Base-by-base conservation (phyloP, 352 stramenopile species). In the Phytophthora hibernalis region DNA sequence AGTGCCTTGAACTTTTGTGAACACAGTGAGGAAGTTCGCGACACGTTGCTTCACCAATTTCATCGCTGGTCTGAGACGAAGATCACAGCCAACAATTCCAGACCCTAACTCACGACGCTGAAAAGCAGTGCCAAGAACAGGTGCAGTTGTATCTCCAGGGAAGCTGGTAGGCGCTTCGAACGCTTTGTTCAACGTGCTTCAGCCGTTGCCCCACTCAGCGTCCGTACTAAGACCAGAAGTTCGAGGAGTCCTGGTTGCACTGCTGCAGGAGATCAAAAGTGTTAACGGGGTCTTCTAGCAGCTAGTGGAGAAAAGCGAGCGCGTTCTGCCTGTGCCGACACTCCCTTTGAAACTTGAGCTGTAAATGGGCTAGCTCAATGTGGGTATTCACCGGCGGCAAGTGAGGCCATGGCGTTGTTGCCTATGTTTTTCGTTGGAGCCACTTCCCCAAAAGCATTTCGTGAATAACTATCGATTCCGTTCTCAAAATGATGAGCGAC, bases 311-410 rank as follows among this genome's bases (percentile, higher is more conserved):
- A 70, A 47, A 43, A 58, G 37, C 11, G 42, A 61, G 35, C 61
- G 55, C 5, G 3, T 56, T 35, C 70, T 66, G 50, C 35, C 62
- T 4, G 16, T 72, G 3, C 37, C 75, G 45, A 75, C 60, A 15
- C 65, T 77, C 8, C 70, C 70, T 38, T 65, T 74, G n/a, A 66
- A 59, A 24, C 54, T 77, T 8, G 60, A 74, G 55, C 51, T 21
- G 65, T 77, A 11, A 22, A 44, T 35, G 47, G 35, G n/a, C 51
- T 77, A 47, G 60, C 55, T 7, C 10, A 64, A 8, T 28, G 30
- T 28, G 60, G 70, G 1, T 53, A 74, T 18, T 20, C 57, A 28
- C 5, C 37, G 15, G 40, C 70, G 10, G 51, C 51, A n/a, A 31
- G 28, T n/a, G 60, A 74, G 33, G 65, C 60, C 28, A 63, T 74